Percentiles rank a stretch among this genome's conserved stretches.
Evolutionary conservation across 108 stramenopile genomes (phyloP).

Genomic region (Mediolabrus comicus): DNA sequence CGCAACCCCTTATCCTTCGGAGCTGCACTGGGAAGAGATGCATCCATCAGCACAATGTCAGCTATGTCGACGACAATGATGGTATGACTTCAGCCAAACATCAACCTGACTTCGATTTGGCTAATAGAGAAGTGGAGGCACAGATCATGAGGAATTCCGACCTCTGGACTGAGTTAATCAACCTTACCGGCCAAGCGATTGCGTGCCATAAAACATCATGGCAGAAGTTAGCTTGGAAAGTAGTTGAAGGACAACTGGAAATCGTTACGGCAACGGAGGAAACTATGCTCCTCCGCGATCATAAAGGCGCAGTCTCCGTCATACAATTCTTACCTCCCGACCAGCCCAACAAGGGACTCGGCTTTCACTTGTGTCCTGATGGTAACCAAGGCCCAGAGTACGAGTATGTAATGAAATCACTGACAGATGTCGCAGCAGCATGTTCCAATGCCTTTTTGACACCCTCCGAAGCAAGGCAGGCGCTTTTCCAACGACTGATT

Average conservation of each 20-base stretch:
- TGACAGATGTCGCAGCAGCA: not conserved
- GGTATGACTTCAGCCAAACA: not conserved
- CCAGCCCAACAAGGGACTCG: conserved; percentile 8
- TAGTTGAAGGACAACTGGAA: not conserved
- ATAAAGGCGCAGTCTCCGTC: not conserved
- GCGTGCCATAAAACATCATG: conserved; percentile 19
- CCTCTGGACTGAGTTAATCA: not conserved
- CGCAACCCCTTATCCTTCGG: not conserved
- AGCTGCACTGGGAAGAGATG: not conserved
- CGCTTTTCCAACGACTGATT: not conserved
- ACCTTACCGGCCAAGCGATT: not conserved
- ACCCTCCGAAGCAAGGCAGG: not conserved
- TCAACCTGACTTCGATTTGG: not conserved
- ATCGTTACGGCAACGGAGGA: not conserved
- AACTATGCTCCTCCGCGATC: not conserved
- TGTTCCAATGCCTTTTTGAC: not conserved
- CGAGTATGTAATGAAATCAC: not conserved
- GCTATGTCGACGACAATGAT: conserved; percentile 18
- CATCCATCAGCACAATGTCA: not conserved
- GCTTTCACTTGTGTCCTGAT: not conserved
- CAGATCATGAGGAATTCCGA: not conserved
- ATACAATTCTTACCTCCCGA: not conserved
- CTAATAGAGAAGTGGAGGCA: not conserved
- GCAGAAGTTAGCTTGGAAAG: not conserved
- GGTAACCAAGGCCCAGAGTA: not conserved